These are phyloP conservation scores for Picea glauca DNA, from an alignment of 75 land plant genomes.

Conservation along the genomic window DNA sequence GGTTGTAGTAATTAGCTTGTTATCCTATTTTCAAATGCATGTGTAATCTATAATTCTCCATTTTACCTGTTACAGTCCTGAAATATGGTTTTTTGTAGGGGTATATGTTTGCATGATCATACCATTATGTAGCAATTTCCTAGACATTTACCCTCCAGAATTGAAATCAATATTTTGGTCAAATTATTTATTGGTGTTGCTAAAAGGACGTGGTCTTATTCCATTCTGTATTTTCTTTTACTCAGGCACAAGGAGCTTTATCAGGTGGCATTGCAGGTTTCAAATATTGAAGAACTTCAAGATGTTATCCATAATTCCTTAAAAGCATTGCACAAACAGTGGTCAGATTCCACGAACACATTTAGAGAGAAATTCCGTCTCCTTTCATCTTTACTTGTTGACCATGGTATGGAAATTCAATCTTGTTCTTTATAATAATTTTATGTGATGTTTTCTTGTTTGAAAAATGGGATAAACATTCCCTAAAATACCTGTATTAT, in stretches of 20 bases:
- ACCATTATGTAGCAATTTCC: too few relatives aligned
- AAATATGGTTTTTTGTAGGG: too few relatives aligned
- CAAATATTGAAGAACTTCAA: conserved; percentile 81
- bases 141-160: too few relatives aligned
- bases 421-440: neutral
- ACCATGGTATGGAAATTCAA: conserved; percentile 59
- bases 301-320: conserved; percentile 69
- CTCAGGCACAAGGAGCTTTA: conserved; percentile 88
- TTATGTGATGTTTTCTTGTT: neutral
- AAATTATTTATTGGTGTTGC: too few relatives aligned
- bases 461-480: neutral
- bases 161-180: too few relatives aligned
- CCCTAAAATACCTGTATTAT: too few relatives aligned
- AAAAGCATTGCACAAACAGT: conserved; percentile 82
- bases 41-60: too few relatives aligned
- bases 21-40: too few relatives aligned
- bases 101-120: too few relatives aligned
- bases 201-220: neutral
- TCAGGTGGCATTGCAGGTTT: conserved; percentile 95
- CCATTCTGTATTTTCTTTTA: conserved; percentile 10
- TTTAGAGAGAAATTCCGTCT: conserved; percentile 73
- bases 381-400: conserved; percentile 65
- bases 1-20: too few relatives aligned
- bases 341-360: conserved; percentile 75
- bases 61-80: too few relatives aligned